These are phyloP conservation scores for Naegleria fowleri DNA, from an alignment of 208 protist species.

Conservation along the genomic window DNA sequence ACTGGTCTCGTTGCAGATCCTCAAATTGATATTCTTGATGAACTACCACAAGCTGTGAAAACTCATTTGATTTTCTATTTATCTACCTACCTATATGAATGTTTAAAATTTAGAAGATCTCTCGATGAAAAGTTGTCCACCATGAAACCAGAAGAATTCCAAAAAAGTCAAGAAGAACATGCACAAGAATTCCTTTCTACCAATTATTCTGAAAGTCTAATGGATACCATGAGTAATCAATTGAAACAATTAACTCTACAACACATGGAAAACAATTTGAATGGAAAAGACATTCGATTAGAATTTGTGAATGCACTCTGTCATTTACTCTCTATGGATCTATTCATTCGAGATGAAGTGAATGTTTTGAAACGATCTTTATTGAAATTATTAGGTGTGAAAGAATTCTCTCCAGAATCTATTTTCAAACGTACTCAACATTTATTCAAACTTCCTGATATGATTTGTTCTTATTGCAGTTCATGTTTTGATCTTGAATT, in stretches of 20 bases:
- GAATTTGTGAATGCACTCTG: conserved; percentile 57
- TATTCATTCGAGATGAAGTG: conserved; percentile 38
- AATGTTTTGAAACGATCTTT: conserved; percentile 43
- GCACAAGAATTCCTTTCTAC: neutral
- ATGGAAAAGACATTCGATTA: conserved; percentile 16
- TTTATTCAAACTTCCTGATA: conserved; percentile 49
- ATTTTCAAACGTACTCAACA: conserved; percentile 44
- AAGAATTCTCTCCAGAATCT: conserved; percentile 49
- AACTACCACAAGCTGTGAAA: neutral
- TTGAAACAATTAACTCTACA: neutral
- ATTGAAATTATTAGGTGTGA: conserved; percentile 43
- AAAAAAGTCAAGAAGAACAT: neutral
- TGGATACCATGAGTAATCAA: neutral
- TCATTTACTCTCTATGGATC: conserved; percentile 49
- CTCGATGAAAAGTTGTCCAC: neutral
- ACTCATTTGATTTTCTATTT: neutral
- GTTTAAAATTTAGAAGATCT: neutral
- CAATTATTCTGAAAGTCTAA: neutral
- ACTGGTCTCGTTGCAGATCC: neutral
- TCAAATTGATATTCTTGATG: neutral
- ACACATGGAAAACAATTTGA: neutral
- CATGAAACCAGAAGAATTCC: neutral
- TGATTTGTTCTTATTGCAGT: conserved; percentile 59
- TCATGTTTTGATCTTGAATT: conserved; percentile 28
- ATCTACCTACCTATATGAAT: neutral